Evolutionary conservation across 345 rosid genomes (phyloP), one percentile per base, ranked within the genome.

Genomic region (Eucalyptus cloeziana): DNA sequence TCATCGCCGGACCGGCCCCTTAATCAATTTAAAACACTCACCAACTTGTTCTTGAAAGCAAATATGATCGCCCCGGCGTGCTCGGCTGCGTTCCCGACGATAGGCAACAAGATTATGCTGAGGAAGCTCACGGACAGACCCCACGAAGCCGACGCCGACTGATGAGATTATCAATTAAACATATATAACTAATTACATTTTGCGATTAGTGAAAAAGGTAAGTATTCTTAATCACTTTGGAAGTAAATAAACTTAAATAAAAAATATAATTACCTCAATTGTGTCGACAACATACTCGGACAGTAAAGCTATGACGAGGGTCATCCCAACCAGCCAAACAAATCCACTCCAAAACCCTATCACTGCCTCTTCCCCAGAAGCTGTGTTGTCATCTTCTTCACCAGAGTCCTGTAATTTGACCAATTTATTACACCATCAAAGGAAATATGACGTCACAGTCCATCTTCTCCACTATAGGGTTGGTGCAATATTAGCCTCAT

Each of bases 41-140:
- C 99, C 87, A 96, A 76, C 92, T 97, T 96, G 95, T 97, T 95
- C 91, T 96, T 97, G 89, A 95, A 97, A 13, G 99, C 99, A 89
- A 97, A 97, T 49, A 96, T 95, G 94, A 97, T 86, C 17, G 99
- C 99, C 80, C 99, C 98, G 30, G 98, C 99, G 67, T 97, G 99
- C 91, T 96, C 98, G 13, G 99, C 97, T 10, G 99, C 99, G 67
- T 97, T 97, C 91, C 99, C 98, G 87, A 97, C 98, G 43, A 97
- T 95, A 19, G 99, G 98, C 12, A 97, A 96, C 93, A 96, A 88
- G 87, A 97, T 97, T 52, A 96, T 94, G 93, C 99, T 96, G 51
- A 96, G 95, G 89, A 97, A 97, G 91, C 98, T 95, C 52, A 97
- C 95, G 16, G 99, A 96, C 71, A 97, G 91, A 25, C 98, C 99